Conservation (phyloP, 2,329 filamentous ascomycete species). For the Cladobotryum protrusum region DNA sequence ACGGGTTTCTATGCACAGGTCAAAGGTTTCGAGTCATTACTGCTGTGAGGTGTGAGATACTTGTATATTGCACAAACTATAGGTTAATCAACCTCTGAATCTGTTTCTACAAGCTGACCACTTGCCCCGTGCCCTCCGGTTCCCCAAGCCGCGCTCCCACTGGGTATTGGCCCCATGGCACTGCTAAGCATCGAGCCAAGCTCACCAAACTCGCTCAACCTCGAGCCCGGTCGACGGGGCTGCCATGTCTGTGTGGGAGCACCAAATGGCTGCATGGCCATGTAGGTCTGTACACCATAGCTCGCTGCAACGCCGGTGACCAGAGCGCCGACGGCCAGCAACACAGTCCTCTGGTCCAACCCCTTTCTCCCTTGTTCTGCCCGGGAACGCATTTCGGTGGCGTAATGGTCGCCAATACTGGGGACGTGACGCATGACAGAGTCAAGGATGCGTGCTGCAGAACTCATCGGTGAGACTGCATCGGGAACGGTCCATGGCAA, state of each 20-base stretch:
- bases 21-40: neutral
- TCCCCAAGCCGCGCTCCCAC: constrained; percentile 2
- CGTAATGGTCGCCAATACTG: constrained; percentile 30
- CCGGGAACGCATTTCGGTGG: constrained; percentile 30
- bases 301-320: constrained; percentile 33
- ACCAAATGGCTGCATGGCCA: constrained; percentile 39
- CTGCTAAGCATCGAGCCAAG: constrained; percentile 39
- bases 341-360: constrained; percentile 26
- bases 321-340: constrained; percentile 28
- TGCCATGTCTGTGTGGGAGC: constrained; percentile 38
- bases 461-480: constrained; percentile 17
- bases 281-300: constrained; percentile 36
- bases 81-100: constrained; percentile 30
- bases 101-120: constrained; percentile 28
- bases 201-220: constrained; percentile 40
- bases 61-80: constrained; percentile 12
- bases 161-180: constrained; percentile 23
- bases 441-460: constrained; percentile 27
- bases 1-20: neutral
- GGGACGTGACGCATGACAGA: constrained; percentile 31
- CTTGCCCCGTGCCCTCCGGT: neutral
- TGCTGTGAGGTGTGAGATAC: constrained; percentile 17
- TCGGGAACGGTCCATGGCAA: constrained; percentile 24
- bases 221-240: constrained; percentile 23
- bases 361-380: constrained; percentile 27